These are phyloP conservation scores for Dryas alaskensis DNA, from an alignment of 306 rosid genomes.

Conservation along the genomic window DNA sequence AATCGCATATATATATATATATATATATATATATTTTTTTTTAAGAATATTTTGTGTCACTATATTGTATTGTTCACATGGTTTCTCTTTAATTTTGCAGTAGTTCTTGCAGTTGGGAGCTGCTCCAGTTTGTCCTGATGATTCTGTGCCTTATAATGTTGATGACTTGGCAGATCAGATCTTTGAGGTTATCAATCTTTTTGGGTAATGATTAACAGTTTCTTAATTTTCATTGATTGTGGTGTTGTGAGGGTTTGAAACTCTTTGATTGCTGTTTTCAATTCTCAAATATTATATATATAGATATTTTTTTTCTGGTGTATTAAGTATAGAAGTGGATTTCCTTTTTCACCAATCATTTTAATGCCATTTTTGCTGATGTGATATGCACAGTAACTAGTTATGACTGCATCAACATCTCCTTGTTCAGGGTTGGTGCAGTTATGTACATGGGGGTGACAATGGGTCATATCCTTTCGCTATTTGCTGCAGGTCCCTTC, in stretches of 20 bases:
- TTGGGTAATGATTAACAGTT: conserved; percentile 29
- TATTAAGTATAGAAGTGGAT: too few species aligned
- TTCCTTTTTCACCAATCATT: too few species aligned
- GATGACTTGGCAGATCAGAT: conserved; percentile 64
- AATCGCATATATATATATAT: too few species aligned
- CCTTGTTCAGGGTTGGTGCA: conserved; percentile 65
- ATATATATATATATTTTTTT: too few species aligned
- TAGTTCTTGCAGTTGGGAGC: conserved; percentile 92
- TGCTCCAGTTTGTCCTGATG: conserved; percentile 52
- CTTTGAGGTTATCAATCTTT: conserved; percentile 57
- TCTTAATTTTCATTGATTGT: neutral
- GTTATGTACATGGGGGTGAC: conserved; percentile 60
- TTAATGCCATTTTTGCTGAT: too few species aligned
- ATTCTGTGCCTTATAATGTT: conserved; percentile 41
- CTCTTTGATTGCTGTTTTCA: neutral
- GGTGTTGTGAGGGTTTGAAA: neutral
- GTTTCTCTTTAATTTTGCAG: conserved; percentile 51
- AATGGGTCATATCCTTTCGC: conserved; percentile 62
- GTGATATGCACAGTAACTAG: too few species aligned
- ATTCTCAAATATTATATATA: too few species aligned
- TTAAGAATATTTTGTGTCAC: neutral
- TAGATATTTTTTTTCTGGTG: too few species aligned
- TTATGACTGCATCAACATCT: neutral
- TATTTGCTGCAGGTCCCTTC: neutral
- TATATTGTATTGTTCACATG: conserved; percentile 48